A percentile compares a stretch with the other conserved stretches of the same genome.
These are phyloP conservation scores for Blastomyces parvus DNA, from an alignment of 2,329 filamentous ascomycete species.

Conservation along the genomic window DNA sequence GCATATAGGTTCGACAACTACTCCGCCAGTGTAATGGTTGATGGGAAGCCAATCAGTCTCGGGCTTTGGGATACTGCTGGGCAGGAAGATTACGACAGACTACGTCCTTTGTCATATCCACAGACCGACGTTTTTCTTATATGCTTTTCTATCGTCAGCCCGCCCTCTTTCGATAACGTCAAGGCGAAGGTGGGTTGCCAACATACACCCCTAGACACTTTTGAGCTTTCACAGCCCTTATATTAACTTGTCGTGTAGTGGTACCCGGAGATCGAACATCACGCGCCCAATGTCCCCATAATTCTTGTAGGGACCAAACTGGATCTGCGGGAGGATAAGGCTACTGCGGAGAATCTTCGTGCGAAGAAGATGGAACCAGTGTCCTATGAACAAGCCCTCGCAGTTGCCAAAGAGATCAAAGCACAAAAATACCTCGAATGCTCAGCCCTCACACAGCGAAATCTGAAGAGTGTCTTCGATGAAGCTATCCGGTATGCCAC, in stretches of 20 bases:
- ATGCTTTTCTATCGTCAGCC: conserved; percentile 97
- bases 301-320: conserved; percentile 96
- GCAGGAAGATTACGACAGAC: conserved; percentile 95
- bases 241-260: conserved; percentile 51
- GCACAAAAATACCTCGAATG: conserved; percentile 98
- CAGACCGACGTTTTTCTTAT: conserved; percentile 98
- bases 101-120: conserved; percentile 90
- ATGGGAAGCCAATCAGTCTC: conserved; percentile 93
- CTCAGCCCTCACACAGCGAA: conserved; percentile 90
- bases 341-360: conserved; percentile 69
- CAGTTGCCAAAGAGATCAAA: conserved; percentile 85
- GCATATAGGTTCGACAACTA: conserved; percentile 85
- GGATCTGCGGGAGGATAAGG: conserved; percentile 81
- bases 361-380: conserved; percentile 97
- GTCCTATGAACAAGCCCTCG: conserved; percentile 80
- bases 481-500: conserved; percentile 82
- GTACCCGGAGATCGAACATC: conserved; percentile 95
- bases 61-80: conserved; percentile 98
- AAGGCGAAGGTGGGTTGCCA: conserved; percentile 74
- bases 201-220: conserved; percentile 4
- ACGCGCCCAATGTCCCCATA: conserved; percentile 89
- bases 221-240: background rate
- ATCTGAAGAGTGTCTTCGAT: conserved; percentile 97
- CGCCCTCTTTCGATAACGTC: conserved; percentile 97
- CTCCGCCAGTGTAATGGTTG: conserved; percentile 97